Conservation (phyloP, 768 basidiomycete genomes). For the Kwoniella newhampshirensis region DNA sequence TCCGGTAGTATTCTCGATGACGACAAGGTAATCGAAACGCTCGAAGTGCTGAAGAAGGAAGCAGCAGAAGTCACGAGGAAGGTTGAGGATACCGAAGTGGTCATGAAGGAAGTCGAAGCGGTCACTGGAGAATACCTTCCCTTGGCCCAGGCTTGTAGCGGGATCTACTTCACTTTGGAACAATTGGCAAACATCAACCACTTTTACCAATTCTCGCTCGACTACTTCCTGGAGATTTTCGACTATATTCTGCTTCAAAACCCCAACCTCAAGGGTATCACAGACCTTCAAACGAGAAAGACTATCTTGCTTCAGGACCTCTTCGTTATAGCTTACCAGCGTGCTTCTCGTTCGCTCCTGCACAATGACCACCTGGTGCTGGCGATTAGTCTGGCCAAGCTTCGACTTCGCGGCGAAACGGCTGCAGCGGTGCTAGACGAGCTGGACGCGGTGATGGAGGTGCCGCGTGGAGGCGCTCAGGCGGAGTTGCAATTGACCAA, state of each 20-base stretch:
- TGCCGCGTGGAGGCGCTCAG: conserved; percentile 44
- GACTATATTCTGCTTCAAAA: conserved; percentile 90
- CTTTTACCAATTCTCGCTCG: conserved; percentile 97
- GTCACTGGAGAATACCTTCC: conserved; percentile 94
- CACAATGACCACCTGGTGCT: conserved; percentile 88
- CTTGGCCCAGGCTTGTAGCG: conserved; percentile 91
- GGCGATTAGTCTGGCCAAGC: conserved; percentile 83
- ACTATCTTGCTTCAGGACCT: conserved; percentile 81
- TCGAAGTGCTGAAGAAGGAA: conserved; percentile 93
- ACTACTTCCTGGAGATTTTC: conserved; percentile 98
- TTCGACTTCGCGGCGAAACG: conserved; percentile 67
- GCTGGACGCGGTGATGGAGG: conserved; percentile 84
- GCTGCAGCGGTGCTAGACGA: conserved; percentile 65
- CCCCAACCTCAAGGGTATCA: conserved; percentile 76
- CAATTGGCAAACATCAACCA: conserved; percentile 91
- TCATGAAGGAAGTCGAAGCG: conserved; percentile 94
- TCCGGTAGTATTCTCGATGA: conserved; percentile 96
- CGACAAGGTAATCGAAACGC: conserved; percentile 87
- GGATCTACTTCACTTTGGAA: conserved; percentile 94
- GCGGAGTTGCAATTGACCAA: conserved; percentile 55
- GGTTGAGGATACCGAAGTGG: conserved; percentile 91
- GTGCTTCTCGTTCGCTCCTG: conserved; percentile 85
- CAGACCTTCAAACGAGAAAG: conserved; percentile 70
- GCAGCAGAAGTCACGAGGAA: conserved; percentile 94
- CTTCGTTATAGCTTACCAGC: conserved; percentile 80